A percentile compares a stretch with the other conserved stretches of the same genome.
Conservation (phyloP, 768 basidiomycete genomes). For the Cystobasidiopsis lactophilus region DNA sequence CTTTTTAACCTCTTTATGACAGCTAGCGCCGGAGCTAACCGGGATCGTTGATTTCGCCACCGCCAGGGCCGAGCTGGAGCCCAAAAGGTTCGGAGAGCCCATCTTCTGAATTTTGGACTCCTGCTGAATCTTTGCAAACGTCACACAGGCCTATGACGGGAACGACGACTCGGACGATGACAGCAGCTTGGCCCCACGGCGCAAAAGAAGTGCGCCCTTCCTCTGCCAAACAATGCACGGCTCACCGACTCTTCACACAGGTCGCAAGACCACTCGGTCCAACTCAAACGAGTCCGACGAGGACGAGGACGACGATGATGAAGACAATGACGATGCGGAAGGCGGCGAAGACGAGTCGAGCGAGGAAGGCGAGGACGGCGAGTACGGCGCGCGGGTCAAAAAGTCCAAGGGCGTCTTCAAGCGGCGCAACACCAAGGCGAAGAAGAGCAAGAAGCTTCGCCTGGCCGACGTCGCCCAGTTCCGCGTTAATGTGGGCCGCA, state of each 20-base stretch:
- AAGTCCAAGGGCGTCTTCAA: slow-evolving; percentile 1
- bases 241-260: background rate
- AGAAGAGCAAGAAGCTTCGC: slow-evolving; percentile 6
- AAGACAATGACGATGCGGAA: slow-evolving; percentile 16
- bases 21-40: too few species aligned
- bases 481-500: background rate
- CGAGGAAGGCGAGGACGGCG: slow-evolving; percentile 9
- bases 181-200: background rate
- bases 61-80: background rate
- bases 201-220: background rate
- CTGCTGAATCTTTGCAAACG: background rate
- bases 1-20: background rate
- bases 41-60: background rate
- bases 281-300: slow-evolving; percentile 11
- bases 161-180: slow-evolving; percentile 4
- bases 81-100: background rate
- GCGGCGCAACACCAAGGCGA: background rate
- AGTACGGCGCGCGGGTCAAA: slow-evolving; percentile 8
- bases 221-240: background rate
- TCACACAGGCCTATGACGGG: background rate
- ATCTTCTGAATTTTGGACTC: background rate
- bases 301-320: slow-evolving; percentile 18
- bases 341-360: slow-evolving; percentile 14
- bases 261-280: slow-evolving; percentile 8
- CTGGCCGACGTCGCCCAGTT: background rate